phyloP scores from a whole-genome alignment of 164 flowering plant species.

The Magnolia officinalis region DNA sequence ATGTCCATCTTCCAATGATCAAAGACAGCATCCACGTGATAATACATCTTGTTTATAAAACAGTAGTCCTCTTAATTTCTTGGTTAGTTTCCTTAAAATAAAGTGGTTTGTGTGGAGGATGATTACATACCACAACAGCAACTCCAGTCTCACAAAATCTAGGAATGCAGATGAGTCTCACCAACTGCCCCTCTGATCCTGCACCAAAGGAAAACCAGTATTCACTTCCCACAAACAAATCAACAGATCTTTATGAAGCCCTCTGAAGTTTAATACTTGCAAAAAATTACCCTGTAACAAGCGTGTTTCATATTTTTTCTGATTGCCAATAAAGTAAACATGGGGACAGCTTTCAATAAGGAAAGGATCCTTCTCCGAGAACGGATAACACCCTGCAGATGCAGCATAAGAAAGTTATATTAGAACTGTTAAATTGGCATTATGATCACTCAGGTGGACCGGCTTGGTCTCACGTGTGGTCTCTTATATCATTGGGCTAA shows the following conservation, averaged over 20 bases:
- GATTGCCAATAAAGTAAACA: conserved; percentile 94
- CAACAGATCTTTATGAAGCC: background rate
- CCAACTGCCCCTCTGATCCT: conserved; percentile 91
- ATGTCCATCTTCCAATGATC: no score
- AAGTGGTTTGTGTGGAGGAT: background rate
- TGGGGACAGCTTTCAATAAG: conserved; percentile 87
- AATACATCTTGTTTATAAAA: no score
- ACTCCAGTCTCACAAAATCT: conserved; percentile 79
- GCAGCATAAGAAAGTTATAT: background rate
- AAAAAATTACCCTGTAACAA: conserved; percentile 52
- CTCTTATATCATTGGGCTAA: no score
- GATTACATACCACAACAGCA: conserved; percentile 69
- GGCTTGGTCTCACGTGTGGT: no score
- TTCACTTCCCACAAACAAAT: background rate
- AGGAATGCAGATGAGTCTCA: conserved; percentile 81
- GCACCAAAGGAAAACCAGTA: conserved; percentile 14
- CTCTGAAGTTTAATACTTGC: background rate
- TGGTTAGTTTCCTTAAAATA: background rate
- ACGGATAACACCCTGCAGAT: conserved; percentile 86
- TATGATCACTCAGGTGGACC: no score
- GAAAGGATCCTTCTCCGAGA: conserved; percentile 91
- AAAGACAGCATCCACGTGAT: no score
- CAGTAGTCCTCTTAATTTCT: no score
- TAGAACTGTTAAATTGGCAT: background rate
- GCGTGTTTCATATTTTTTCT: conserved; percentile 57